Evolutionary conservation across 2,329 filamentous ascomycete genomes (phyloP), one percentile per base, ranked within the genome.

Genomic region (Tolypocladium ophioglossoides): DNA sequence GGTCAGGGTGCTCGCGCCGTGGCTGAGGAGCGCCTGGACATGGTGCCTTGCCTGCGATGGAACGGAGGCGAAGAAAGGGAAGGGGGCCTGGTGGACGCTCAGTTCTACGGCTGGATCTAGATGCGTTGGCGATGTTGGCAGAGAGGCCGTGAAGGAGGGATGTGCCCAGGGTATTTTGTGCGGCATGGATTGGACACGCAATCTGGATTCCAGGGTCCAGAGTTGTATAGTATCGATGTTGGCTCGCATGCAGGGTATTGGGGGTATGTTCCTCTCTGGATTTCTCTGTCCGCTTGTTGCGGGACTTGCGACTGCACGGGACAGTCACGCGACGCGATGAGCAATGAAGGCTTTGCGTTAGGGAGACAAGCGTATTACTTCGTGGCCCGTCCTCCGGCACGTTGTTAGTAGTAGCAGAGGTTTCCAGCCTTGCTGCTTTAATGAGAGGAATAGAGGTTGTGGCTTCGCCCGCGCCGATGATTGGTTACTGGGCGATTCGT

Each of bases 21-120:
- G 1, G 64, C 66, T 38, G 66, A 66, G 34, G 64, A 68, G 54
- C 62, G 68, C 41, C 50, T 59, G 9, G 67, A 70, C 22, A 63
- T 61, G 52, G 61, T 71, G 27, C 67, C 70, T 4, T 67, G 64
- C 53, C 53, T 73, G 50, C 61, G 69, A 55, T 71, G 71, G 71
- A 66, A 65, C 53, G 62, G 61, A 1, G 69, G 65, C 7, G 58
- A 60, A 49, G 56, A 57, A 37, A 55, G 53, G 20, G 54, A 60
- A 18, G 57, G 55, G 18, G 51, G 37, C 30, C 65, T 44, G 61
- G 64, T 10, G 64, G 68, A 66, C 62, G 68, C 52, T 61, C 58
- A 64, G 49, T 69, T 66, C 50, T 68, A 64, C 46, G 61, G 62
- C 46, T 69, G 51, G 51, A 4, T 8, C 16, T 55, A 47, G 44